Evolutionary conservation across 768 basidiomycete genomes (phyloP).

Genomic region (Suillus americanus): DNA sequence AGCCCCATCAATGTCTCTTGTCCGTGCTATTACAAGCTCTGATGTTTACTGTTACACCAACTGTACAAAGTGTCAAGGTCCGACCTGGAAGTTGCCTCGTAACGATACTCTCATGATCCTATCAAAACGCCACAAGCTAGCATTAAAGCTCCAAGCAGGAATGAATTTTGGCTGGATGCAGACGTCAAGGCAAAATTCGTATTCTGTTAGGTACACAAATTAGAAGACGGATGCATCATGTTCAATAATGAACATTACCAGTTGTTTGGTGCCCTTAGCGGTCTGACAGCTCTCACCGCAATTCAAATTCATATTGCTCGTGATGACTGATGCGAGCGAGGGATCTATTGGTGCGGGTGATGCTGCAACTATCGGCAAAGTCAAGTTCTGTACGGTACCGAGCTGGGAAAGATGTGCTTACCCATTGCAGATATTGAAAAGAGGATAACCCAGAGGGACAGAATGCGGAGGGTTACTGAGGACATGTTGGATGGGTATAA

Average conservation of each 20-base stretch:
- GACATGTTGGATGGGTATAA: constrained; percentile 14
- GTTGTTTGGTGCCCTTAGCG: constrained; percentile 19
- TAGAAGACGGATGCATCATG: not conserved
- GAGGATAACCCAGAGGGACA: constrained; percentile 23
- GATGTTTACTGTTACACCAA: not conserved
- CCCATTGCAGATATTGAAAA: constrained; percentile 21
- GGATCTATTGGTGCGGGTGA: constrained; percentile 28
- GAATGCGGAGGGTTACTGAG: constrained; percentile 12
- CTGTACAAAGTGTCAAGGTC: not conserved
- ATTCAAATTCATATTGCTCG: constrained; percentile 24
- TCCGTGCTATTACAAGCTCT: not conserved
- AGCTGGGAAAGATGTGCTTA: constrained; percentile 5
- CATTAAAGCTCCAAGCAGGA: constrained; percentile 21
- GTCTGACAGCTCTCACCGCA: constrained; percentile 24
- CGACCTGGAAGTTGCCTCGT: not conserved
- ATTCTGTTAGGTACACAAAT: constrained; percentile 13
- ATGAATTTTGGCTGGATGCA: constrained; percentile 14
- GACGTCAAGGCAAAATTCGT: constrained; percentile 22
- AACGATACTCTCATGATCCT: constrained; percentile 9
- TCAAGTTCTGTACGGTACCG: not conserved
- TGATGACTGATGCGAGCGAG: constrained; percentile 13
- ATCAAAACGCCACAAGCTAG: constrained; percentile 22
- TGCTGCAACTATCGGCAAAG: constrained; percentile 16
- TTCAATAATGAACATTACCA: constrained; percentile 13
- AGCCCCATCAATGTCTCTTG: not conserved